These are phyloP conservation scores for Xylariaceae sp. DNA, from an alignment of 2,329 filamentous ascomycete genomes.

Conservation along the genomic window DNA sequence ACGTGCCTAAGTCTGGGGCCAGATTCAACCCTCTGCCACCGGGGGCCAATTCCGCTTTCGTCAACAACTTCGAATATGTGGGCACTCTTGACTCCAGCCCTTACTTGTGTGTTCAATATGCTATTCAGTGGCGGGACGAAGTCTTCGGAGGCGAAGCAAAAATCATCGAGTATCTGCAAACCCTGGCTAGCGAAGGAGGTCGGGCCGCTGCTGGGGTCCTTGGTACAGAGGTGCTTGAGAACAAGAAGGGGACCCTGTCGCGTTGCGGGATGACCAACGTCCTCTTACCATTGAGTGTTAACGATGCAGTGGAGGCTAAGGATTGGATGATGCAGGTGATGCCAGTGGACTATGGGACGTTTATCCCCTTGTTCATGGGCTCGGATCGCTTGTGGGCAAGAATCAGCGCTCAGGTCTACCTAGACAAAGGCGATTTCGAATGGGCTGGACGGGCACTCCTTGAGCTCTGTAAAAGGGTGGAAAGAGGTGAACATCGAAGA, in stretches of 20 bases:
- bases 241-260: conserved; percentile 55
- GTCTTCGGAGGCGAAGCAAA: conserved; percentile 69
- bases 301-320: conserved; percentile 26
- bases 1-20: conserved; percentile 41
- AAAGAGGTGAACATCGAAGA: conserved; percentile 2
- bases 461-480: conserved; percentile 38
- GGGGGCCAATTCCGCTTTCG: conserved; percentile 53
- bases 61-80: conserved; percentile 69
- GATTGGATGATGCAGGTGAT: conserved; percentile 56
- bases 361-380: conserved; percentile 61
- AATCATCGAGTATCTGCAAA: conserved; percentile 60
- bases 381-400: conserved; percentile 63
- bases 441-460: conserved; percentile 59
- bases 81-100: conserved; percentile 71
- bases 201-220: conserved; percentile 56
- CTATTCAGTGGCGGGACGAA: conserved; percentile 65
- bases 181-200: conserved; percentile 61
- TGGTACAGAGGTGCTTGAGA: conserved; percentile 69
- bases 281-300: conserved; percentile 57
- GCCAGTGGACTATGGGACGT: conserved; percentile 63
- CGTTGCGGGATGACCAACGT: conserved; percentile 71
- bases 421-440: conserved; percentile 76
- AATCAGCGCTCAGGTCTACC: conserved; percentile 76
- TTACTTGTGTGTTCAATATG: conserved; percentile 67
- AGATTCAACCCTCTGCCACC: conserved; percentile 39